Conservation (phyloP, 1,284 basidiomycete species). For the Bondarzewia mesenterica region DNA sequence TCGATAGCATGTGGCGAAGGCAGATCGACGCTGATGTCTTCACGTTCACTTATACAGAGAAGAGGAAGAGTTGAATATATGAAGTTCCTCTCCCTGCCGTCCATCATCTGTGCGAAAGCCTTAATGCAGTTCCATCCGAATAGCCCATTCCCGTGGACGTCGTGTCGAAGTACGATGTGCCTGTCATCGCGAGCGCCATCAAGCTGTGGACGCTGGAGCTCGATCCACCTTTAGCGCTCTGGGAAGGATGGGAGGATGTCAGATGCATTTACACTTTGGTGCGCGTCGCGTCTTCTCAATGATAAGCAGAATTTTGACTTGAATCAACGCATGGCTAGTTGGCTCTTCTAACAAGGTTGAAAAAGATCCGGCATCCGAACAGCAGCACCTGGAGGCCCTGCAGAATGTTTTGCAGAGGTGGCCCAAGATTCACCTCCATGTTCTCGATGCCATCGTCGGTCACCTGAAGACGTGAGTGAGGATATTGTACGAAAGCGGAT, state of each 20-base stretch:
- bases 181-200: conserved; percentile 75
- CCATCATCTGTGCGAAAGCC: conserved; percentile 75
- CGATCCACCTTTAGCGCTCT: conserved; percentile 73
- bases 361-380: conserved; percentile 37
- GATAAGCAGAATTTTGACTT: no score
- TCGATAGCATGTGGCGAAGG: neutral
- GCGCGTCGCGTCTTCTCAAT: conserved; percentile 11
- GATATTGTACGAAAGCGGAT: neutral
- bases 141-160: conserved; percentile 59
- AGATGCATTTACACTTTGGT: conserved; percentile 73
- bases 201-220: conserved; percentile 87
- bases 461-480: conserved; percentile 74
- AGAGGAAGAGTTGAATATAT: conserved; percentile 89
- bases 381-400: conserved; percentile 62
- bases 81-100: conserved; percentile 77
- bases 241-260: conserved; percentile 88
- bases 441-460: conserved; percentile 72
- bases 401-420: conserved; percentile 62
- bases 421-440: conserved; percentile 76
- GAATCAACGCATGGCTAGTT: conserved; percentile 26
- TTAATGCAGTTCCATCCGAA: conserved; percentile 67
- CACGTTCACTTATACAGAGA: no score
- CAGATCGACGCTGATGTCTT: no score
- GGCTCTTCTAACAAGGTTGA: conserved; percentile 45
- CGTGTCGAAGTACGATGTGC: conserved; percentile 73